These are phyloP conservation scores for Zygosaccharomyces pseudobailii DNA, from an alignment of 1,139 yeast species.

Conservation along the genomic window DNA sequence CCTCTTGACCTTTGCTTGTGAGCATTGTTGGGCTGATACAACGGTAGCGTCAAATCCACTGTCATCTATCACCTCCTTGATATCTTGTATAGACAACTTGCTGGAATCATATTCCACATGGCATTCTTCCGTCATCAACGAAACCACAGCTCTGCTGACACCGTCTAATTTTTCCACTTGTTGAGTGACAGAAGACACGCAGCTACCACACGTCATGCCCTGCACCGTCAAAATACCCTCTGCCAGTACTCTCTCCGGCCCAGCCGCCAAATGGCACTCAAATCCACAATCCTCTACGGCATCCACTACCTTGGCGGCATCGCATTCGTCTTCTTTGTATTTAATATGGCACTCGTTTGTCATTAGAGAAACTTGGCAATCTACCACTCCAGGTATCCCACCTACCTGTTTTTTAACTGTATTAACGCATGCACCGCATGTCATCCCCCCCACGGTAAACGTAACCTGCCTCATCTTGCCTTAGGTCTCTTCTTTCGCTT, in stretches of 20 bases:
- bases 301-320: constrained; percentile 39
- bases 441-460: constrained; percentile 63
- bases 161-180: constrained; percentile 49
- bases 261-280: constrained; percentile 32
- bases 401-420: constrained; percentile 55
- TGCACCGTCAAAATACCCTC: constrained; percentile 29
- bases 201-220: constrained; percentile 91
- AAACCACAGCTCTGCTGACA: constrained; percentile 51
- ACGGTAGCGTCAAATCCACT: constrained; percentile 65
- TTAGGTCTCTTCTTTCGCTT: neutral
- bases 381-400: constrained; percentile 44
- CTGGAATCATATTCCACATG: constrained; percentile 43
- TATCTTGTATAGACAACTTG: constrained; percentile 34
- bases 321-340: constrained; percentile 38
- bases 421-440: constrained; percentile 77
- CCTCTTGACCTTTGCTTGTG: constrained; percentile 33
- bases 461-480: constrained; percentile 13
- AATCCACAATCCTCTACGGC: constrained; percentile 71
- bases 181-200: constrained; percentile 59
- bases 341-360: constrained; percentile 65
- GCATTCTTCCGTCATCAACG: constrained; percentile 73
- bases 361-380: constrained; percentile 59
- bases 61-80: constrained; percentile 56
- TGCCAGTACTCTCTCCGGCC: constrained; percentile 20
- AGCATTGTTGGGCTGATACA: constrained; percentile 10